Base-by-base conservation (phyloP, 345 rosid genomes). In the Kandelia obovata region DNA sequence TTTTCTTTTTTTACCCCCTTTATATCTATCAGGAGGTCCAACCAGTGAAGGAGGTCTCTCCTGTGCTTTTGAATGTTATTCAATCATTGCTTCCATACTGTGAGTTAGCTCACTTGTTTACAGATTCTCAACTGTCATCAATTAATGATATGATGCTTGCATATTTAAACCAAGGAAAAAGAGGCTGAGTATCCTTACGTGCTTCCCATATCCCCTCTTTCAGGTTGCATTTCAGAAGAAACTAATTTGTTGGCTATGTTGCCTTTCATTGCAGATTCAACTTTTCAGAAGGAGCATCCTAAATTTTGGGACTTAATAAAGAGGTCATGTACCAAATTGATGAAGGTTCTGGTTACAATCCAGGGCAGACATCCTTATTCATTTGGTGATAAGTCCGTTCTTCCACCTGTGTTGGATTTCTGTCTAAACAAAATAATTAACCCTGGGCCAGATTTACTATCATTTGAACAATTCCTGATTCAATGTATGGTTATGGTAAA, bases 401-500 rank as follows among this genome's bases (percentile, higher is more conserved):
- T 95, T 84, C 96, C 84, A 65, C 82, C 74, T 63, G 87, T 92
- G 58, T 65, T 92, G 88, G 90, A 86, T 83, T 95, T 95, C 80
- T 95, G 96, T 83, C 84, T 95, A 83, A 90, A 79, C 81, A 92
- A 78, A 83, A 95, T 95, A 65, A 83, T 80, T 23, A 90, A 89
- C 66, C 96, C 93, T 39, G 89, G 84, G 71, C 83, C 86, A 51
- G 84, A 79, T 52, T 47, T 85, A 61, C 53, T 83, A 43, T 83
- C 88, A 31, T 95, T 87, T 75, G 92, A 89, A 80, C 83, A 87
- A 69, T 90, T 95, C 79, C 76, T 85, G 69, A 92, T 95, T 79
- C 95, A 95, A 79, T 95, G 99, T 79, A 95, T 95, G 99, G 92
- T 95, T 71, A 79, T 92, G 91, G 97, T 84, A 74, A 95, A 95